phyloP scores from a whole-genome alignment of 2,329 filamentous ascomycete species.

The Penicillium sp. region DNA sequence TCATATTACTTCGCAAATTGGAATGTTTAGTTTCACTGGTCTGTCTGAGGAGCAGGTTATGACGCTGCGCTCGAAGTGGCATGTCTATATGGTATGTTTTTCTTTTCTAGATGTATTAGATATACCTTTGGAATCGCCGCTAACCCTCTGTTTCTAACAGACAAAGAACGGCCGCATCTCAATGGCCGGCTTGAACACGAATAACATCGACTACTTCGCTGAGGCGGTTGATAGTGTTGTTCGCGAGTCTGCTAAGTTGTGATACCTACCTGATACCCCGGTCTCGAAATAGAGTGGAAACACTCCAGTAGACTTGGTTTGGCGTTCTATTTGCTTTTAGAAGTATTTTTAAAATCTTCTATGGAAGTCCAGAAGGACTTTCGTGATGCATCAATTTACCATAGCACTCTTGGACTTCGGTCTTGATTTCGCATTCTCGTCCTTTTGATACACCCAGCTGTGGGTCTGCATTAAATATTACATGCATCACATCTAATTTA shows the following conservation, averaged over 20 bases:
- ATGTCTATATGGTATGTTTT: slow-evolving; percentile 49
- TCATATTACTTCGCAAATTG: slow-evolving; percentile 97
- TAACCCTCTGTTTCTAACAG: slow-evolving; percentile 18
- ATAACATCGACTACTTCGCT: slow-evolving; percentile 91
- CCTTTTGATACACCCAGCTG: not conserved
- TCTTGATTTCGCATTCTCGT: not conserved
- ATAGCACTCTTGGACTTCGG: not conserved
- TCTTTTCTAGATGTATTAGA: not conserved
- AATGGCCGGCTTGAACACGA: slow-evolving; percentile 94
- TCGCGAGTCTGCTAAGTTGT: slow-evolving; percentile 34
- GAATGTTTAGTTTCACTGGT: slow-evolving; percentile 90
- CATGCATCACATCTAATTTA: not conserved
- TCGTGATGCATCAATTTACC: not conserved
- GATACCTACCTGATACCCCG: slow-evolving; percentile 5
- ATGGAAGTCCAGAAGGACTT: not conserved
- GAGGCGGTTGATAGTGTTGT: slow-evolving; percentile 85
- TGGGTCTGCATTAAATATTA: not conserved
- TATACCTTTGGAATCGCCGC: not conserved
- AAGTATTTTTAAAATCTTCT: not conserved
- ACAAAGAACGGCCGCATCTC: slow-evolving; percentile 98
- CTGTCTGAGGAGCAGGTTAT: slow-evolving; percentile 50
- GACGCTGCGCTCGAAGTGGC: slow-evolving; percentile 48
- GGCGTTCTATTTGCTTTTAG: slow-evolving; percentile 8
- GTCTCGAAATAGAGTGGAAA: not conserved
- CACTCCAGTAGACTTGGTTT: not conserved